Evolutionary conservation across 495 filamentous ascomycete species (phyloP).

Genomic region (Neurospora sp.): DNA sequence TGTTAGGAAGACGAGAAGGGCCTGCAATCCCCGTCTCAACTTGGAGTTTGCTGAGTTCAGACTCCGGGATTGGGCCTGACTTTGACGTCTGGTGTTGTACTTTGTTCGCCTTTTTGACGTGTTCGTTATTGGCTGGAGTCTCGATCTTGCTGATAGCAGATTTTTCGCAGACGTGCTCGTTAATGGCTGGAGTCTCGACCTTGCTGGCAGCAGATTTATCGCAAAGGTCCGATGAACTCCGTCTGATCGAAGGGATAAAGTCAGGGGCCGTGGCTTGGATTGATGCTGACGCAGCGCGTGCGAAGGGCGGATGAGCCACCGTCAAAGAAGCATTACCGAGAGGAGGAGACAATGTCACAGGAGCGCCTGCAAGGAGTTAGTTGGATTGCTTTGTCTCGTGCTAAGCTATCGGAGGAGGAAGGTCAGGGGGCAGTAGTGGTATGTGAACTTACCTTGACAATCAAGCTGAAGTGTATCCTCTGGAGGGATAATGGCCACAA

Average conservation of each 20-base stretch:
- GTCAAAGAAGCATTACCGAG: background rate
- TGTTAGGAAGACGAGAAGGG: background rate
- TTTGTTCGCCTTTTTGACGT: background rate
- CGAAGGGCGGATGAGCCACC: background rate
- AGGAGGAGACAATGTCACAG: background rate
- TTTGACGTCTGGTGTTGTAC: background rate
- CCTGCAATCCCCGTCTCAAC: background rate
- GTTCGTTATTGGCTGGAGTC: background rate
- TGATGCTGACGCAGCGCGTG: background rate
- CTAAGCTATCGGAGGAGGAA: background rate
- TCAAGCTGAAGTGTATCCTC: background rate
- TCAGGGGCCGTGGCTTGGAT: background rate
- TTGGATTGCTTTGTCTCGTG: background rate
- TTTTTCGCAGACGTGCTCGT: background rate
- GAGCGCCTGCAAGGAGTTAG: background rate
- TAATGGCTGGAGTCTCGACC: background rate
- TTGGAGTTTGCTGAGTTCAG: background rate
- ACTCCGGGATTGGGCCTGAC: background rate
- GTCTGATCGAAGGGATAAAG: background rate
- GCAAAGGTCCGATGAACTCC: background rate
- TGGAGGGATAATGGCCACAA: background rate
- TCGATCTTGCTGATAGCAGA: background rate
- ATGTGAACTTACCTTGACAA: background rate
- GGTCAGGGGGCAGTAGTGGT: background rate
- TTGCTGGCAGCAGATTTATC: background rate